A percentile compares a stretch with the other conserved stretches of the same genome.
Evolutionary conservation across 2,329 filamentous ascomycete genomes (phyloP).

Genomic region (Diaporthe amygdali): DNA sequence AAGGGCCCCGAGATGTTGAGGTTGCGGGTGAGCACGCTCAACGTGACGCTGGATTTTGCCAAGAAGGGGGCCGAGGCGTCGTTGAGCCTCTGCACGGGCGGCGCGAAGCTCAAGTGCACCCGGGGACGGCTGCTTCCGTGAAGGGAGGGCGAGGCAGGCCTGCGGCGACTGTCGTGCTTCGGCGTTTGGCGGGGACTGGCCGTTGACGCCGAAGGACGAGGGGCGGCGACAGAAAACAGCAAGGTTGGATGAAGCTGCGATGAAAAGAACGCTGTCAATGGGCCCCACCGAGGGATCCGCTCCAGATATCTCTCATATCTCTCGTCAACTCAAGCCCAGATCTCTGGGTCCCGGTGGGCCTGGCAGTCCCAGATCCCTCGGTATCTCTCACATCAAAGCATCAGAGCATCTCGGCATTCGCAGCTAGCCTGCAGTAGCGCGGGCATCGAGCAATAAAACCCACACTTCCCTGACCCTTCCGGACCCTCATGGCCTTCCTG

Average conservation of each 20-base stretch:
- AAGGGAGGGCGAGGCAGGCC: no score
- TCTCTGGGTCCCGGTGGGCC: constrained; percentile 1
- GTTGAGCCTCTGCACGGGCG: constrained; percentile 14
- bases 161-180: background rate
- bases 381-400: background rate
- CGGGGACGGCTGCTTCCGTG: constrained; percentile 8
- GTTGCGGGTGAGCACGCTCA: constrained; percentile 12
- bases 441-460: no score
- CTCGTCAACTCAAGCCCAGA: background rate
- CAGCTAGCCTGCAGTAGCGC: background rate
- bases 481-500: no score
- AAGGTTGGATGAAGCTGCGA: background rate
- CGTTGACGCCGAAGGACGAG: constrained; percentile 1
- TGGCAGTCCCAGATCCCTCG: constrained; percentile 6
- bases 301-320: background rate
- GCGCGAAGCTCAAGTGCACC: constrained; percentile 14
- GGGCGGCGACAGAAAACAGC: no score
- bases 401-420: constrained; percentile 4
- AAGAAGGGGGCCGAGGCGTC: background rate
- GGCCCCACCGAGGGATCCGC: background rate
- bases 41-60: constrained; percentile 12
- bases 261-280: background rate
- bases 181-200: background rate
- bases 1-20: background rate
- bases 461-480: background rate